These are phyloP conservation scores for Yamadazyma siamensis DNA, from an alignment of 1,139 yeast species.

Conservation along the genomic window DNA sequence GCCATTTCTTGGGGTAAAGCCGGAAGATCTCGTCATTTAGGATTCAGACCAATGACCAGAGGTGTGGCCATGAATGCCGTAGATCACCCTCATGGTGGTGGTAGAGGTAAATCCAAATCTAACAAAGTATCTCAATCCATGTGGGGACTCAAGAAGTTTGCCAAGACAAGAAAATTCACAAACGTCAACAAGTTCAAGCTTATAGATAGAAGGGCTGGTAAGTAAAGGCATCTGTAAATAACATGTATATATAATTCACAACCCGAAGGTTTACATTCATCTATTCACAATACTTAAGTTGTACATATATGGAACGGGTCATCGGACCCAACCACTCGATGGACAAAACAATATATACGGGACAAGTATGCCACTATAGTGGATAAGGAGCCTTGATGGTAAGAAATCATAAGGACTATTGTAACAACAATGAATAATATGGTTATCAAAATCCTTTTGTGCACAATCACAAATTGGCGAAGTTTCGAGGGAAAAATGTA, in stretches of 20 bases:
- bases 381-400: conserved; percentile 3
- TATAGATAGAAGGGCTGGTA: conserved; percentile 65
- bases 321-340: no score
- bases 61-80: conserved; percentile 98
- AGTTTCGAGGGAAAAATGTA: conserved; percentile 9
- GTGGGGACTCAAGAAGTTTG: conserved; percentile 96
- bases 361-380: conserved; percentile 1
- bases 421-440: conserved; percentile 8
- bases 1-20: conserved; percentile 93
- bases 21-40: conserved; percentile 90
- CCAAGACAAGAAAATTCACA: conserved; percentile 91
- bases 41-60: conserved; percentile 92
- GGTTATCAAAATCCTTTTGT: conserved; percentile 7
- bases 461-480: conserved; percentile 4
- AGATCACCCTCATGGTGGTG: conserved; percentile 99
- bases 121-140: conserved; percentile 92
- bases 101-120: conserved; percentile 98
- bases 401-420: conserved; percentile 9
- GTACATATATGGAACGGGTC: no score
- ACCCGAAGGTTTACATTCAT: no score
- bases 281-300: no score
- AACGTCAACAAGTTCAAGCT: conserved; percentile 79
- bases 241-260: conserved; percentile 13
- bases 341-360: conserved; percentile 3
- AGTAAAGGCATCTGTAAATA: conserved; percentile 4